phyloP scores from a whole-genome alignment of 2,329 filamentous ascomycete genomes.

The Plectosphaerella plurivora region DNA sequence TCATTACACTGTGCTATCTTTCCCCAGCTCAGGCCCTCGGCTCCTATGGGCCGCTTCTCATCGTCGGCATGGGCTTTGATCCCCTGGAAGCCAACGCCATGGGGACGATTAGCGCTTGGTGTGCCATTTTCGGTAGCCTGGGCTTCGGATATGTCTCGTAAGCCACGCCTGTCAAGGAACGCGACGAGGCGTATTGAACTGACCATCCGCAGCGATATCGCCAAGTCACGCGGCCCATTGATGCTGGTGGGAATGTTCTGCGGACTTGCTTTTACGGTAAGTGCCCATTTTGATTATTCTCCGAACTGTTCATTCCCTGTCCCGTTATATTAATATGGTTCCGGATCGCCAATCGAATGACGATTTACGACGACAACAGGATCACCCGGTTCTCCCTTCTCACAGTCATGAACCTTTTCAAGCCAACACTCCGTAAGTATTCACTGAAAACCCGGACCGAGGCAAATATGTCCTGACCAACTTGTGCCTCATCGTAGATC shows the following conservation, averaged over 20 bases:
- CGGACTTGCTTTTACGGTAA: slow-evolving; percentile 6
- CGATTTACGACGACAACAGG: slow-evolving; percentile 16
- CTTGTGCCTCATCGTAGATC: no score
- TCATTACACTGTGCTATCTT: slow-evolving; percentile 21
- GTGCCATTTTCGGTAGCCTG: slow-evolving; percentile 24
- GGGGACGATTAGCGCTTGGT: slow-evolving; percentile 28
- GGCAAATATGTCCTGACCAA: no score
- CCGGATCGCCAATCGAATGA: slow-evolving; percentile 19
- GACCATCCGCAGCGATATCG: slow-evolving; percentile 6
- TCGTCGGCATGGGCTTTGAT: slow-evolving; percentile 28
- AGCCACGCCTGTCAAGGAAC: not conserved
- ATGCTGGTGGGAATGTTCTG: slow-evolving; percentile 11
- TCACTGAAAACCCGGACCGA: no score
- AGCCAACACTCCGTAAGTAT: no score
- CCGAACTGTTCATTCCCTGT: no score
- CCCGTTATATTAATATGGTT: no score
- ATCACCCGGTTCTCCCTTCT: slow-evolving; percentile 20
- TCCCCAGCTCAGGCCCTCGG: slow-evolving; percentile 20
- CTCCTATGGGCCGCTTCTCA: slow-evolving; percentile 24
- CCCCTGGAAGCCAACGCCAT: slow-evolving; percentile 27
- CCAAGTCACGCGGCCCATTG: slow-evolving; percentile 11
- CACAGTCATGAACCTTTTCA: no score
- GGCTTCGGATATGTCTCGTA: slow-evolving; percentile 21
- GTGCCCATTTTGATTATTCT: not conserved
- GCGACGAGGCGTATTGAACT: not conserved